phyloP scores from a whole-genome alignment of 306 rosid genomes.

The Vigna reflexopilosa region DNA sequence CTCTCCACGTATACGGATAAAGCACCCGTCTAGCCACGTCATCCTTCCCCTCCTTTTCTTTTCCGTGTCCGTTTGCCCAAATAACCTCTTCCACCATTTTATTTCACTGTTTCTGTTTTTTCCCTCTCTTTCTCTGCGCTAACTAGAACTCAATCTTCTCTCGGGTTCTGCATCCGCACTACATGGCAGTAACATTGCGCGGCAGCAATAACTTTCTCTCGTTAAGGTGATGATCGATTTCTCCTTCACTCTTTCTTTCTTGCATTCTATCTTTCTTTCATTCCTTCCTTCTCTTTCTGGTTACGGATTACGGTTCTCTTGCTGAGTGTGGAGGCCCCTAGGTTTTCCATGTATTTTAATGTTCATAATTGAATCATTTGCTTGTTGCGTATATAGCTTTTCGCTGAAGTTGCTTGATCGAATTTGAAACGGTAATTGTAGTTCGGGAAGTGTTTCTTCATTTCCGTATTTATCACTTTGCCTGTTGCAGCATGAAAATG shows the following conservation, averaged over 20 bases:
- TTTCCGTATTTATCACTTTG: constrained; percentile 17
- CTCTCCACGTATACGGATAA: constrained; percentile 59
- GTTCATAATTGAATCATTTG: background rate
- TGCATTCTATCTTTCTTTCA: background rate
- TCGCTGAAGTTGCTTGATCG: background rate
- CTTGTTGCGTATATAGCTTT: background rate
- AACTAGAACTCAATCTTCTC: constrained; percentile 24
- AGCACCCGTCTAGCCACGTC: constrained; percentile 46
- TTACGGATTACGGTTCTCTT: constrained; percentile 2
- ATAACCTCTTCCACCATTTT: constrained; percentile 16
- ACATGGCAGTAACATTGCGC: constrained; percentile 72
- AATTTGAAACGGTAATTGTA: constrained; percentile 2
- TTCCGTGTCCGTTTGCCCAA: constrained; percentile 21
- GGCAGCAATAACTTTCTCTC: constrained; percentile 56
- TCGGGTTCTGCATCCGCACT: constrained; percentile 8
- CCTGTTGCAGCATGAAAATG: background rate
- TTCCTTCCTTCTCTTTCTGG: background rate
- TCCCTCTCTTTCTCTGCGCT: constrained; percentile 27
- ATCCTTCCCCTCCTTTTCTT: constrained; percentile 14
- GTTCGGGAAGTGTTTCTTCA: background rate
- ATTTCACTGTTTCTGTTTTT: background rate
- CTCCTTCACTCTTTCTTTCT: background rate
- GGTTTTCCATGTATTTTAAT: constrained; percentile 43
- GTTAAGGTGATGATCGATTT: constrained; percentile 63
- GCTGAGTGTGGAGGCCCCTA: constrained; percentile 6